A percentile compares a stretch with the other conserved stretches of the same genome.
Conservation (phyloP, 2,329 filamentous ascomycete genomes). For the Blastomyces parvus region DNA sequence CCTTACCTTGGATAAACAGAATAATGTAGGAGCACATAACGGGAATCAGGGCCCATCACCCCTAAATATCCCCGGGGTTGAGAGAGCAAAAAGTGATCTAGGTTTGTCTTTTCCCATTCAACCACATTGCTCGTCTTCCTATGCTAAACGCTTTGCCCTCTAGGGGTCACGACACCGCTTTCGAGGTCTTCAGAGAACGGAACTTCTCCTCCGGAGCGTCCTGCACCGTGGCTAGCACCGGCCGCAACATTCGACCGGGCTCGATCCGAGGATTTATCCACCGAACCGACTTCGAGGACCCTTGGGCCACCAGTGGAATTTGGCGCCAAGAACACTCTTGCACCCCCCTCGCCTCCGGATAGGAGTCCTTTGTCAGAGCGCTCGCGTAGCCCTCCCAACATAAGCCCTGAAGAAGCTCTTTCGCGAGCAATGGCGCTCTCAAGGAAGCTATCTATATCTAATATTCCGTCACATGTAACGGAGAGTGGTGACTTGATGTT, state of each 20-base stretch:
- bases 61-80: slow-evolving; percentile 22
- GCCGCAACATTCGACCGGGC: slow-evolving; percentile 40
- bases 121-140: slow-evolving; percentile 7
- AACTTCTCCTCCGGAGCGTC: slow-evolving; percentile 21
- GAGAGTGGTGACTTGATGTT: slow-evolving; percentile 92
- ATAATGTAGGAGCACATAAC: slow-evolving; percentile 17
- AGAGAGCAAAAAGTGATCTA: slow-evolving; percentile 39
- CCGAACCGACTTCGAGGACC: slow-evolving; percentile 29
- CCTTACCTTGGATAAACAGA: slow-evolving; percentile 24
- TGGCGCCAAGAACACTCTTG: neutral
- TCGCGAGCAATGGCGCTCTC: slow-evolving; percentile 76
- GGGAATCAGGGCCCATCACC: slow-evolving; percentile 18
- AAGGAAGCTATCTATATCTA: slow-evolving; percentile 75
- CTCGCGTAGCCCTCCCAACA: slow-evolving; percentile 66
- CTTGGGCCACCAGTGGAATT: neutral
- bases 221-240: slow-evolving; percentile 26
- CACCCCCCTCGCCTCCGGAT: neutral
- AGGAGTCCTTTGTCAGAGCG: slow-evolving; percentile 26
- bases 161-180: slow-evolving; percentile 27
- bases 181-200: slow-evolving; percentile 31
- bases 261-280: slow-evolving; percentile 47
- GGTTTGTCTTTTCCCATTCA: slow-evolving; percentile 23
- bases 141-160: slow-evolving; percentile 10
- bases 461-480: slow-evolving; percentile 88
- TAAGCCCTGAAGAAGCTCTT: slow-evolving; percentile 65